Percentiles rank a stretch among this genome's conserved stretches.
Evolutionary conservation across 2,329 filamentous ascomycete genomes (phyloP).

Genomic region (Coleophoma eucalyptorum): DNA sequence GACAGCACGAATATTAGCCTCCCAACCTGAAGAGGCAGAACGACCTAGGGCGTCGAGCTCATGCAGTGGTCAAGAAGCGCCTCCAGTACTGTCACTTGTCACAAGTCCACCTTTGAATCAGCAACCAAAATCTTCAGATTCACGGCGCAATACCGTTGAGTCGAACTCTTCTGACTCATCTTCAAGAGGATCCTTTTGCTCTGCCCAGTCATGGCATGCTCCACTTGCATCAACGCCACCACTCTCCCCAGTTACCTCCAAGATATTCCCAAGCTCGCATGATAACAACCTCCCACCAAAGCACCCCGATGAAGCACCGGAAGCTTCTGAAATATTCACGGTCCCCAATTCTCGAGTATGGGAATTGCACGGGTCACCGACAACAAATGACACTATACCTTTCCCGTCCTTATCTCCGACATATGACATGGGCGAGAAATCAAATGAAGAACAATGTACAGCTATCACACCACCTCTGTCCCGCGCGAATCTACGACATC

Average conservation of each 20-base stretch:
- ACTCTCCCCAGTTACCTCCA: conserved; percentile 32
- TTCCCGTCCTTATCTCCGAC: conserved; percentile 36
- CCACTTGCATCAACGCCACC: conserved; percentile 40
- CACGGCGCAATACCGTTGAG: conserved; percentile 15
- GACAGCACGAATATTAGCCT: no score
- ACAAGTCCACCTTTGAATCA: conserved; percentile 36
- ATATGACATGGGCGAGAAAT: conserved; percentile 37
- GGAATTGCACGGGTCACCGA: conserved; percentile 6
- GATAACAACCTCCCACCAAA: conserved; percentile 34
- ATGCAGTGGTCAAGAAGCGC: conserved; percentile 20
- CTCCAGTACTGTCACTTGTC: conserved; percentile 37
- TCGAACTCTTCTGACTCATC: conserved; percentile 32
- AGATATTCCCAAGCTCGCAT: conserved; percentile 32
- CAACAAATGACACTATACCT: conserved; percentile 9
- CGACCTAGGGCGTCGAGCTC: no score
- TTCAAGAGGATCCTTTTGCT: conserved; percentile 51
- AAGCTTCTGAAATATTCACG: conserved; percentile 29
- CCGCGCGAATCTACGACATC: conserved; percentile 36
- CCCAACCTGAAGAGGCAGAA: no score
- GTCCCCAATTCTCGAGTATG: conserved; percentile 18
- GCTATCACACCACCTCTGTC: conserved; percentile 27
- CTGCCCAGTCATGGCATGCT: conserved; percentile 48
- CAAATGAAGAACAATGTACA: conserved; percentile 30
- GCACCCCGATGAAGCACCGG: conserved; percentile 24
- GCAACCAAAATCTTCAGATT: conserved; percentile 17